Base-by-base conservation (phyloP, 495 filamentous ascomycete species). In the Aspergillus carlsbadensis region DNA sequence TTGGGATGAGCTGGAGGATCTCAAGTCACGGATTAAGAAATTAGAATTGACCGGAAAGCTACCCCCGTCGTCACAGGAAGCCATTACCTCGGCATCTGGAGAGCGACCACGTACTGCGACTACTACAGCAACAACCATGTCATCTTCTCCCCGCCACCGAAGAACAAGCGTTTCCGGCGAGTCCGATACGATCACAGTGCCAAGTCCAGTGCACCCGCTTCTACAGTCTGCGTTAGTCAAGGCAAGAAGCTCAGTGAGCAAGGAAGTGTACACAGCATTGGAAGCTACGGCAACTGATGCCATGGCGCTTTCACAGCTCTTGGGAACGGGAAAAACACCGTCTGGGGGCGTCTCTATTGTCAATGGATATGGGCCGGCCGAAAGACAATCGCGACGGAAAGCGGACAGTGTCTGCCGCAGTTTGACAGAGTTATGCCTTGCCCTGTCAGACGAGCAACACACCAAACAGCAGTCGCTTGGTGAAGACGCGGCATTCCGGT, bases 1-100 rank as follows among this genome's bases (percentile, higher is more conserved):
- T 10, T 98, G 95, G 95, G 94, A 98, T 68, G 94, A 98, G 70
- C 73, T 98, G 17, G 94, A 98, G 61, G 95, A 98, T 51, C 74
- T 98, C 11, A 98, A 98, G 67, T 93, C 91, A 10, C 84, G 95
- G 18, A 96, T 98, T 59, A 85, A 88, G 56, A 90, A 90, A 43
- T 80, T 98, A n/a, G 94, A 98, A 67, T 68, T 93, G 50, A 95
- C 90, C 3, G 92, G 92, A 24, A 96, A 91, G 66, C 73, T 92
- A 11, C 92, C 93, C 1, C 75, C 90, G 0, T 90, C 85, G 10
- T 91, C 91, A 1, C 87, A 84, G 40, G 88, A 87, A 24, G 88
- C 87, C 3, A 87, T 94, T 45, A 88, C 90, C 0, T 84, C 81
- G 47, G 83, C 80, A 6, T 87, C 85, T 6, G 85, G 84, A 3